phyloP scores from a whole-genome alignment of 768 basidiomycete species.

The Russula sp. region DNA sequence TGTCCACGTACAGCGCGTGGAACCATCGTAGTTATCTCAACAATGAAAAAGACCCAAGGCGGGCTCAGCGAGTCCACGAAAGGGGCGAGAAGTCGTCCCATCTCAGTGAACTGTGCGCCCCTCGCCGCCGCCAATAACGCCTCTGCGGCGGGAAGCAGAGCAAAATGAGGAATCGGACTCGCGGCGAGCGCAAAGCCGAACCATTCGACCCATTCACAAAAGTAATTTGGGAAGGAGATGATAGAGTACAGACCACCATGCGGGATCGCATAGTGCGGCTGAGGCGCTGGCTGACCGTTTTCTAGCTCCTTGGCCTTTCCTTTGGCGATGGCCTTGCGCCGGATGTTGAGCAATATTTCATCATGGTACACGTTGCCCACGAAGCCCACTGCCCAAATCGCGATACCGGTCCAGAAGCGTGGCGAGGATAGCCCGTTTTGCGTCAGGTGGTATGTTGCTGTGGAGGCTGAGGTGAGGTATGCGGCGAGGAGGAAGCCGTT shows the following conservation, averaged over 20 bases:
- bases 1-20: constrained; percentile 82
- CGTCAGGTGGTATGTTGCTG: constrained; percentile 46
- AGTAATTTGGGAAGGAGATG: constrained; percentile 90
- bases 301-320: constrained; percentile 35
- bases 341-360: constrained; percentile 81
- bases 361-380: constrained; percentile 84
- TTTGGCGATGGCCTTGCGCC: constrained; percentile 53
- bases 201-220: constrained; percentile 97
- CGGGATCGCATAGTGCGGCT: constrained; percentile 75
- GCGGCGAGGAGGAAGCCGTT: constrained; percentile 72
- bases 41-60: constrained; percentile 75
- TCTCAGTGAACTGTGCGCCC: constrained; percentile 1
- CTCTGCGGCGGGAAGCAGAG: constrained; percentile 14
- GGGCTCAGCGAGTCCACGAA: constrained; percentile 49
- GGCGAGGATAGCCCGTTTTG: constrained; percentile 37
- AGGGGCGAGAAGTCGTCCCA: constrained; percentile 32
- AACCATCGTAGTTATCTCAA: constrained; percentile 75
- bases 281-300: constrained; percentile 15
- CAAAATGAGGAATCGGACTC: constrained; percentile 45
- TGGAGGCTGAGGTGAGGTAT: constrained; percentile 60
- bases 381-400: constrained; percentile 69
- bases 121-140: neutral
- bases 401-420: constrained; percentile 60
- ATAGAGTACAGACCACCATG: constrained; percentile 71
- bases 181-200: constrained; percentile 79